Base-by-base conservation (phyloP, 2,329 filamentous ascomycete genomes). In the Didymella sp. region DNA sequence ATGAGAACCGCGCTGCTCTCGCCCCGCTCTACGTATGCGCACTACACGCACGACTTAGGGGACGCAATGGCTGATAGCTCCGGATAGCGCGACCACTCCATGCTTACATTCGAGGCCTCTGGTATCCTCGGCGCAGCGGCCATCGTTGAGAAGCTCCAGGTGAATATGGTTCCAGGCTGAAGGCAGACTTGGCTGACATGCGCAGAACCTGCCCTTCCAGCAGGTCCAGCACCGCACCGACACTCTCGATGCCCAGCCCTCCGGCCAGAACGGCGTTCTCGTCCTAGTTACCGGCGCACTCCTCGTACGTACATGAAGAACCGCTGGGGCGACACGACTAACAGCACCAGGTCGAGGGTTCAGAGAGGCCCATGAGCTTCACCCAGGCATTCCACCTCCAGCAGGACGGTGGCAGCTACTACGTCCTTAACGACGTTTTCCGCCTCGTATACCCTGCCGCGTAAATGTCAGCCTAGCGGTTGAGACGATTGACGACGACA, bases 391-490 rank as follows among this genome's bases (percentile, higher is more conserved):
- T 98, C 85, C 90, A 96, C 78, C 88, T 98, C 61, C 78, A 87
- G 64, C 88, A 87, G 59, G 90, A 93, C 54, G 89, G 92, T 52
- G 66, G 71, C 47, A 89, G 87, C 68, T 87, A 84, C 79, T 97
- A 86, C 77, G 90, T 98, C 75, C 89, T 88, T 82, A 97, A 98
- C 83, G 94, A 98, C 78, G 81, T 98, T 76, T 98, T 98, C 87
- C 91, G 91, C 80, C 86, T 98, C 61, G 85, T 96, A 68, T 94
- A 90, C 79, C 76, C 79, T 42, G 79, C 74, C 56, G 68, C 72
- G 58, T 77, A 75, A 62, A 55, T 46, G 28, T 37, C 37, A 48
- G 35, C 28, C 38, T 27, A 44, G 51, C 31, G 44, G 47, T 38
- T 25, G 49, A 51, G 33, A 60, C 41, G 45, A 55, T 45, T 46